Evolutionary conservation across 208 protist species (phyloP).

Genomic region (Angomonas deanei): DNA sequence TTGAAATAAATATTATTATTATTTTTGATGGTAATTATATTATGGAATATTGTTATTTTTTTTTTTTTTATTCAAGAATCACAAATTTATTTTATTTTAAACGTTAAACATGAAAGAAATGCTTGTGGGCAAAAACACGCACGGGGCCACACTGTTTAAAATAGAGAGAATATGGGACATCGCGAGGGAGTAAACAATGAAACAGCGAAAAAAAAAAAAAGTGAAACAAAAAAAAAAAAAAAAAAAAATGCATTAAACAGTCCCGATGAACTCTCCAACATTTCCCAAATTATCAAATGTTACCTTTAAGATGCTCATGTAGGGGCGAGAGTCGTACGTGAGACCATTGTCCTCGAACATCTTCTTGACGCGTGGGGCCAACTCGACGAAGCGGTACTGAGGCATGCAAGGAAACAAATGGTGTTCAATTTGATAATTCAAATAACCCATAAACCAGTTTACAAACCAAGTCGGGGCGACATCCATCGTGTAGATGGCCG

Average conservation of each 20-base stretch:
- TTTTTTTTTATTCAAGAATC: no score
- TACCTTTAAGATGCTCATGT: slow-evolving; percentile 27
- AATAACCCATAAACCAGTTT: slow-evolving; percentile 72
- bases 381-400: slow-evolving; percentile 56
- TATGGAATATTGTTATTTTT: no score
- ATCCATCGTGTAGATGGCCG: slow-evolving; percentile 66
- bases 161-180: no score
- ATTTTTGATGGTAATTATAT: no score
- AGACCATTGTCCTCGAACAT: slow-evolving; percentile 65
- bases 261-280: slow-evolving; percentile 22
- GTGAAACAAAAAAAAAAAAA: slow-evolving; percentile 12
- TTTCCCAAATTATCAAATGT: slow-evolving; percentile 62
- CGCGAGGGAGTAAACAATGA: not conserved
- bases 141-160: no score
- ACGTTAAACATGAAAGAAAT: no score
- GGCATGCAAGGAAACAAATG: slow-evolving; percentile 86
- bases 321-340: slow-evolving; percentile 42
- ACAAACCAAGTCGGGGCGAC: slow-evolving; percentile 40
- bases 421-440: slow-evolving; percentile 87
- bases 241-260: slow-evolving; percentile 7
- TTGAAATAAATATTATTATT: no score
- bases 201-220: slow-evolving; percentile 9
- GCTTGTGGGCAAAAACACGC: no score
- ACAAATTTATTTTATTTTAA: no score
- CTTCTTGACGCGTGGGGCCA: slow-evolving; percentile 39